Evolutionary conservation across 768 basidiomycete species (phyloP).

Genomic region (Naganishia onofrii): DNA sequence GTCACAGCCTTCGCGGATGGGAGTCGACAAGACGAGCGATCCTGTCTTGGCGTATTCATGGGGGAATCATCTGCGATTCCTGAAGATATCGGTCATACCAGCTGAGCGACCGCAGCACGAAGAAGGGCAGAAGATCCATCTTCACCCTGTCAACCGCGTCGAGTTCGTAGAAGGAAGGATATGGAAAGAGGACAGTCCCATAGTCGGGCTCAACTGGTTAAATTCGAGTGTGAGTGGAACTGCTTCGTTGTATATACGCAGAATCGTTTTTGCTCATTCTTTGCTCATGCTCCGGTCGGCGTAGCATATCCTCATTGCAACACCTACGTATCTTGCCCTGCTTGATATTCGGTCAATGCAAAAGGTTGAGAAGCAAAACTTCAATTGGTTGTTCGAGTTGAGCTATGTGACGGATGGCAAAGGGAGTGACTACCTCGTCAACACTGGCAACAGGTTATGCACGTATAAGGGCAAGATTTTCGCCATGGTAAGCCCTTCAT

Average conservation of each 20-base stretch:
- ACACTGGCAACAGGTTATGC: constrained; percentile 56
- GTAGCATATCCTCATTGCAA: constrained; percentile 70
- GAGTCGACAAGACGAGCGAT: constrained; percentile 32
- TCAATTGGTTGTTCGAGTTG: constrained; percentile 11
- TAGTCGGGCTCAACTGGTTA: constrained; percentile 81
- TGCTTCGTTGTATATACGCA: neutral
- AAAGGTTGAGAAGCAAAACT: constrained; percentile 58
- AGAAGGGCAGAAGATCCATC: constrained; percentile 53
- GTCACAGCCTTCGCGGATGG: constrained; percentile 25
- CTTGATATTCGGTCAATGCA: constrained; percentile 64
- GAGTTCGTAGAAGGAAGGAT: constrained; percentile 62
- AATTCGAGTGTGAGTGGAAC: constrained; percentile 68
- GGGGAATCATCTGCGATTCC: constrained; percentile 66
- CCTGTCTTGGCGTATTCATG: constrained; percentile 82
- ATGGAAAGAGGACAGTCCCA: constrained; percentile 64
- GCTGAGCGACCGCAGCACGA: neutral
- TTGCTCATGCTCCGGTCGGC: neutral
- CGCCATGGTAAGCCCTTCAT: constrained; percentile 62
- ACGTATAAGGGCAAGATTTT: constrained; percentile 90
- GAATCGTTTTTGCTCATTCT: neutral
- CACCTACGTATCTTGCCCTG: constrained; percentile 62
- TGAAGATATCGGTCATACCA: constrained; percentile 62
- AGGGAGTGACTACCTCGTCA: constrained; percentile 48
- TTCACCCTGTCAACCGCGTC: constrained; percentile 49
- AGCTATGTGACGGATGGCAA: constrained; percentile 19